Conservation (phyloP, 75 land plant genomes). For the Picea sitchensis region DNA sequence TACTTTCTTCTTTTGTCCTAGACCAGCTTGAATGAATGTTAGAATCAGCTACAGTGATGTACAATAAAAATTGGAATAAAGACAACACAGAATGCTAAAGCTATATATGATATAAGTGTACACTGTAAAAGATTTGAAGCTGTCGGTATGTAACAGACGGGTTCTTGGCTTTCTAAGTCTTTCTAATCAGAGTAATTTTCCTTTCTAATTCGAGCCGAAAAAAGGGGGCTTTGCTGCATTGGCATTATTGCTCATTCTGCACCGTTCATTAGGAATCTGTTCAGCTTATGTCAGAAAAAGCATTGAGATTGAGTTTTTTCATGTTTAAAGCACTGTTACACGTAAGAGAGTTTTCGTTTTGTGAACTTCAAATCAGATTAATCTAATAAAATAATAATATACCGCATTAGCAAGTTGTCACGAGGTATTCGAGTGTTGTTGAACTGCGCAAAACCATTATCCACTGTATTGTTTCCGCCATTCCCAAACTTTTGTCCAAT, state of each 20-base stretch:
- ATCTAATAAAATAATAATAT: not conserved
- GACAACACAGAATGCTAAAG: not conserved
- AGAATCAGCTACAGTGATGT: not conserved
- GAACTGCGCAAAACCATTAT: conserved; percentile 23
- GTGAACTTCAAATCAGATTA: not conserved
- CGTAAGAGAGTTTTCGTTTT: not conserved
- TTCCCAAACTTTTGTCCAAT: conserved; percentile 31
- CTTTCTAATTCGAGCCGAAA: not conserved
- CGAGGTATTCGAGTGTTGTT: conserved; percentile 25
- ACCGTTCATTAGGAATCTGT: not conserved
- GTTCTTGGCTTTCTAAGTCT: not conserved
- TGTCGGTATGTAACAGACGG: not conserved
- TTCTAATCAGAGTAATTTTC: not conserved
- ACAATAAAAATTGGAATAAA: not conserved
- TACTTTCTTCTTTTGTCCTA: not conserved
- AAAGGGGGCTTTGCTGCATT: not conserved
- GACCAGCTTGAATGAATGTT: not conserved
- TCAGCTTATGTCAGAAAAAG: not conserved
- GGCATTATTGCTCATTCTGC: not conserved
- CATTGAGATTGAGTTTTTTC: not conserved
- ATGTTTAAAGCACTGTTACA: not conserved
- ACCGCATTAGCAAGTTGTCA: conserved; percentile 32
- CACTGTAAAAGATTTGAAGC: not conserved
- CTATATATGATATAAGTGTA: not conserved
- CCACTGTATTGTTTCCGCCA: conserved; percentile 29